A percentile compares a stretch with the other conserved stretches of the same genome.
phyloP scores from a whole-genome alignment of 2,329 filamentous ascomycete genomes.

The Phyllachora maydis region DNA sequence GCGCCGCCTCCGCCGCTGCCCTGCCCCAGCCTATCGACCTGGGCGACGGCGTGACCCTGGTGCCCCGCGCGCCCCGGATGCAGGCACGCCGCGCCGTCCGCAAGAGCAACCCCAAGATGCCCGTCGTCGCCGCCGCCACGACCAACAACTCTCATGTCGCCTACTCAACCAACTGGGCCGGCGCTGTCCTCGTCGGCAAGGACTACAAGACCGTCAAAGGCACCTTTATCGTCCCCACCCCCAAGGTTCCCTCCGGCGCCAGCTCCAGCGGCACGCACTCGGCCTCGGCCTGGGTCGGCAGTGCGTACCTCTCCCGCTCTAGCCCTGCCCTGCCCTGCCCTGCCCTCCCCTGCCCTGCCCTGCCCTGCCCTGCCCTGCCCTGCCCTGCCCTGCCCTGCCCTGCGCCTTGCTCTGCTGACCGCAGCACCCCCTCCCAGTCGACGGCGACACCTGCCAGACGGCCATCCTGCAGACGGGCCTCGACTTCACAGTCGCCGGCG shows the following conservation, averaged over 20 bases:
- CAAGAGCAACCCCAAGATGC: slow-evolving; percentile 11
- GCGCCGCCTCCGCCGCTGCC: slow-evolving; percentile 12
- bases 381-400: no score
- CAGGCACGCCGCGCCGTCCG: slow-evolving; percentile 8
- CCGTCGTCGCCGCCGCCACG: slow-evolving; percentile 7
- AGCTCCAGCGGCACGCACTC: slow-evolving; percentile 16
- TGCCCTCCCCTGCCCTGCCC: no score
- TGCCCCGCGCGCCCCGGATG: slow-evolving; percentile 14
- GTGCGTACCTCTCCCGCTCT: no score
- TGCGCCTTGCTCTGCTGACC: no score
- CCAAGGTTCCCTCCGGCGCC: slow-evolving; percentile 16
- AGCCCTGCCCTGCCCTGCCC: no score
- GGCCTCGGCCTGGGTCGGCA: slow-evolving; percentile 36
- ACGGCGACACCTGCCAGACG: slow-evolving; percentile 31
- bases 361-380: no score
- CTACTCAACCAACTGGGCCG: slow-evolving; percentile 38
- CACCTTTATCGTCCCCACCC: slow-evolving; percentile 29
- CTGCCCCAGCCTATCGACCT: no score
- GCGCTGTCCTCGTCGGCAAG: slow-evolving; percentile 28
- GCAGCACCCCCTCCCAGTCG: no score
- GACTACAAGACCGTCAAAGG: slow-evolving; percentile 30
- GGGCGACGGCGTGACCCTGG: slow-evolving; percentile 21
- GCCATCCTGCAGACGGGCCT: slow-evolving; percentile 37
- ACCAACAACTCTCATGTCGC: slow-evolving; percentile 18
- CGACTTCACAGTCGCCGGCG: slow-evolving; percentile 26